These are phyloP conservation scores for Phytophthora syringae DNA, from an alignment of 352 stramenopile species.

Conservation along the genomic window DNA sequence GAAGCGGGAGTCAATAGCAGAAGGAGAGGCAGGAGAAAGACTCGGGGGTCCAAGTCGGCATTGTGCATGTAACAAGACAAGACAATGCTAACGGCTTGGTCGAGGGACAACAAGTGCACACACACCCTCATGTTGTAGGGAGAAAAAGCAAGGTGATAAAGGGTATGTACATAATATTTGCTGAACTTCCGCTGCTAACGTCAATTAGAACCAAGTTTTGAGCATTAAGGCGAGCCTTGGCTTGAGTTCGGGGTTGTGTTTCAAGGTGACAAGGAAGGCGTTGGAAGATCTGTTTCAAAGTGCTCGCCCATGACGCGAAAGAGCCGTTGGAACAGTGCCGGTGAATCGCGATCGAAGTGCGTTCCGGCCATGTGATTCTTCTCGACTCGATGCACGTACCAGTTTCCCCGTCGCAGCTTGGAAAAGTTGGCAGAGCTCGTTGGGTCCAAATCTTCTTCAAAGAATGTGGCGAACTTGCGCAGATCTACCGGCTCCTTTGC, in stretches of 20 bases:
- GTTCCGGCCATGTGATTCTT: conserved; percentile 79
- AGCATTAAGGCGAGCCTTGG: conserved; percentile 19
- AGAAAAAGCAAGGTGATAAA: conserved; percentile 32
- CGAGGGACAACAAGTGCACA: conserved; percentile 26
- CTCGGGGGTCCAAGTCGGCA: conserved; percentile 12
- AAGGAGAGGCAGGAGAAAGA: conserved; percentile 22
- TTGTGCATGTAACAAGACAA: conserved; percentile 24
- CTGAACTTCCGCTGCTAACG: conserved; percentile 30
- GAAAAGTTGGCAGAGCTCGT: conserved; percentile 15
- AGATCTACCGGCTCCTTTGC: background rate
- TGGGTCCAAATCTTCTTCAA: conserved; percentile 6
- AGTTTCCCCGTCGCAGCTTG: conserved; percentile 32
- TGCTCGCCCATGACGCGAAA: conserved; percentile 57
- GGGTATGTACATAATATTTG: conserved; percentile 46
- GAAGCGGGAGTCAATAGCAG: conserved; percentile 26
- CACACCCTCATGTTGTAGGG: conserved; percentile 28
- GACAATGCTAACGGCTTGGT: conserved; percentile 15
- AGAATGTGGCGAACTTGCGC: background rate
- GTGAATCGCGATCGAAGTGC: conserved; percentile 61
- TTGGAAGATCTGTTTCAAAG: conserved; percentile 39
- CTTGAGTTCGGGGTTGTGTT: conserved; percentile 19
- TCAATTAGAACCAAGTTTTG: conserved; percentile 37
- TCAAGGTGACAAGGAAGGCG: background rate
- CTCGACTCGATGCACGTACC: conserved; percentile 74
- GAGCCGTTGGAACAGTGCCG: conserved; percentile 62